These are phyloP conservation scores for Pichia sp. DNA, from an alignment of 1,139 yeast species.

Conservation along the genomic window DNA sequence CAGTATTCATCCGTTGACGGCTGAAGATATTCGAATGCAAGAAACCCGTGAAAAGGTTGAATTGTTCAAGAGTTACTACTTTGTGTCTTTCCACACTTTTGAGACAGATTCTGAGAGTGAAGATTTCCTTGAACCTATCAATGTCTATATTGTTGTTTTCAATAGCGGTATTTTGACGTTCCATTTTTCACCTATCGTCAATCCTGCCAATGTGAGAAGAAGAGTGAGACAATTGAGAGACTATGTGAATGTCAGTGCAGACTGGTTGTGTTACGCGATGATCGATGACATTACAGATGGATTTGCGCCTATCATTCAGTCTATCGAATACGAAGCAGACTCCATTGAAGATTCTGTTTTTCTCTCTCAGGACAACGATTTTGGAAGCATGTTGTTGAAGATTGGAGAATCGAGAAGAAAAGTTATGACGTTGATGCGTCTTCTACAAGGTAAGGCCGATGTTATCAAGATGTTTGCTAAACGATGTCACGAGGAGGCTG, in stretches of 20 bases:
- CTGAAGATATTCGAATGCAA: conserved; percentile 80
- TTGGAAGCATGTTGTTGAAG: conserved; percentile 64
- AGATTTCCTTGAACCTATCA: conserved; percentile 80
- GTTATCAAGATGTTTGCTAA: conserved; percentile 97
- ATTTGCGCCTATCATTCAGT: conserved; percentile 84
- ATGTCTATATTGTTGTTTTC: conserved; percentile 83
- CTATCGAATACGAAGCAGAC: conserved; percentile 86
- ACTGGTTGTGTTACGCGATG: conserved; percentile 90
- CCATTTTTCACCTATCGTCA: conserved; percentile 76
- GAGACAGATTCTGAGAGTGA: conserved; percentile 71
- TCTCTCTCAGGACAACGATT: conserved; percentile 55
- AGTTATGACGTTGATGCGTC: conserved; percentile 87
- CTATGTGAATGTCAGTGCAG: conserved; percentile 80
- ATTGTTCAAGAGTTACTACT: conserved; percentile 64
- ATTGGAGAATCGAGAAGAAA: conserved; percentile 87
- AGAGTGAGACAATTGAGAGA: conserved; percentile 88
- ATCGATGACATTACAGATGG: conserved; percentile 94
- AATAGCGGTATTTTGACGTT: conserved; percentile 77
- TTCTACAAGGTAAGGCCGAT: conserved; percentile 91
- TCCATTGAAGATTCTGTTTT: conserved; percentile 83
- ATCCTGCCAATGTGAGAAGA: conserved; percentile 82
- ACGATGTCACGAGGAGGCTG: conserved; percentile 72
- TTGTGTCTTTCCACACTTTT: conserved; percentile 78
- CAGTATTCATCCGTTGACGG: conserved; percentile 79
- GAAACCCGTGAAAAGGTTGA: conserved; percentile 85